phyloP scores from a whole-genome alignment of 805 yeast genomes.

The Zygotorulaspora florentina region DNA sequence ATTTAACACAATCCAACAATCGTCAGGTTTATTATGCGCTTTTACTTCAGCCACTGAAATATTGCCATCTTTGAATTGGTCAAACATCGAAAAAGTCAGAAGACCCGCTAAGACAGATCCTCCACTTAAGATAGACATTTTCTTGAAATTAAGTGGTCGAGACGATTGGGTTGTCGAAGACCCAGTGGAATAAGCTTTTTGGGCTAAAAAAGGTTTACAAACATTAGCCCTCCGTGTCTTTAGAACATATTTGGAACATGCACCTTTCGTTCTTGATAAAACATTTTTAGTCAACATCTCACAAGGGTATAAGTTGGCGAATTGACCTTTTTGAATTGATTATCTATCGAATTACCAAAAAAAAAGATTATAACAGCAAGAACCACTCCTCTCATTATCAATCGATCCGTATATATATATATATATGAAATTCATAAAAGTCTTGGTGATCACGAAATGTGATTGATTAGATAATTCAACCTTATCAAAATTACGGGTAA shows the following conservation, averaged over 20 bases:
- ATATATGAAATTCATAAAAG: no score
- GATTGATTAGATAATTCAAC: no score
- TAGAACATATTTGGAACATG: neutral
- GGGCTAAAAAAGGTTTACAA: neutral
- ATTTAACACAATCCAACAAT: constrained; percentile 77
- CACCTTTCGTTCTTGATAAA: neutral
- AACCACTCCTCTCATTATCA: no score
- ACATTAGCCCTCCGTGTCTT: neutral
- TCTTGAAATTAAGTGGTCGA: neutral
- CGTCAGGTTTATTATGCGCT: constrained; percentile 51
- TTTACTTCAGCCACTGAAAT: constrained; percentile 33
- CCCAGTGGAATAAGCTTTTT: neutral
- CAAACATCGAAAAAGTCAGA: constrained; percentile 9
- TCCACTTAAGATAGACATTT: constrained; percentile 15
- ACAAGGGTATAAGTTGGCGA: no score
- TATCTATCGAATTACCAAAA: no score
- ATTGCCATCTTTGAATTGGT: constrained; percentile 8
- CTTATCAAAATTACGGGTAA: no score
- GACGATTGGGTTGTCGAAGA: neutral
- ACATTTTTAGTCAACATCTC: neutral
- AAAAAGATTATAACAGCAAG: no score
- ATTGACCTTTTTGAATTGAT: no score
- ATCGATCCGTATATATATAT: no score
- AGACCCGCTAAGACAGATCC: constrained; percentile 12
- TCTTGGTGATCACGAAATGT: no score